Evolutionary conservation across 352 stramenopile genomes (phyloP).

Genomic region (Globisporangium lucens): DNA sequence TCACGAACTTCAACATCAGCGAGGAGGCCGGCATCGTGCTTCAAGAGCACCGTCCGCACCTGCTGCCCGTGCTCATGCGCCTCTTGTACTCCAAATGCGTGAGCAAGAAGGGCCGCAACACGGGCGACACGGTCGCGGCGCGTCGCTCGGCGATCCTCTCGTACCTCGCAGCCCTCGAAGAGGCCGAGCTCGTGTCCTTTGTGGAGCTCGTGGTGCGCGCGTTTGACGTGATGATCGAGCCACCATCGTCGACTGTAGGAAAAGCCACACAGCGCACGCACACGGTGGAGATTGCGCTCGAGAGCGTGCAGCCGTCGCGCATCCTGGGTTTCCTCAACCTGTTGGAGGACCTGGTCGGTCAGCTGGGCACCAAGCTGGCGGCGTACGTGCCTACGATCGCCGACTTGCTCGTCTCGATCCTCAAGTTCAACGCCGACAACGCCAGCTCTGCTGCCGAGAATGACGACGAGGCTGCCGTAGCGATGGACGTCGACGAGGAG

Average conservation of each 20-base stretch:
- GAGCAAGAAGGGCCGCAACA: conserved; percentile 81
- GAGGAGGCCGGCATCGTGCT: conserved; percentile 66
- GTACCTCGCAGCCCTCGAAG: conserved; percentile 82
- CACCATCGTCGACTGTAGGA: not conserved
- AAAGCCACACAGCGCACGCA: not conserved
- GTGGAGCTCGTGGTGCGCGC: conserved; percentile 87
- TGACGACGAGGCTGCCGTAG: conserved; percentile 14
- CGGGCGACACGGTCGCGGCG: conserved; percentile 78
- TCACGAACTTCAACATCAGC: conserved; percentile 87
- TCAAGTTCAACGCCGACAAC: conserved; percentile 45
- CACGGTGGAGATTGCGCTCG: conserved; percentile 26
- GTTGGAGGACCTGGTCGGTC: conserved; percentile 80
- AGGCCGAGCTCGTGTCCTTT: conserved; percentile 79
- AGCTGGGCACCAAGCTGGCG: conserved; percentile 84
- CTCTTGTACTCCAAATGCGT: conserved; percentile 91
- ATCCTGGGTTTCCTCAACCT: conserved; percentile 90
- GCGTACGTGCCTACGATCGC: conserved; percentile 78
- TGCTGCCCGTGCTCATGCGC: conserved; percentile 86
- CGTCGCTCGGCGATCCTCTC: conserved; percentile 88
- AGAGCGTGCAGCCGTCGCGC: conserved; percentile 61
- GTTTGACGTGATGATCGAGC: conserved; percentile 65
- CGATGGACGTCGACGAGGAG: conserved; percentile 24
- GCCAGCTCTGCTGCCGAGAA: not conserved
- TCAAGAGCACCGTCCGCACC: conserved; percentile 66
- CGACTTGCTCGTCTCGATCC: conserved; percentile 70